Evolutionary conservation across 371 early-diverging fungal genomes (phyloP).

Genomic region (Mucor mucedo): DNA sequence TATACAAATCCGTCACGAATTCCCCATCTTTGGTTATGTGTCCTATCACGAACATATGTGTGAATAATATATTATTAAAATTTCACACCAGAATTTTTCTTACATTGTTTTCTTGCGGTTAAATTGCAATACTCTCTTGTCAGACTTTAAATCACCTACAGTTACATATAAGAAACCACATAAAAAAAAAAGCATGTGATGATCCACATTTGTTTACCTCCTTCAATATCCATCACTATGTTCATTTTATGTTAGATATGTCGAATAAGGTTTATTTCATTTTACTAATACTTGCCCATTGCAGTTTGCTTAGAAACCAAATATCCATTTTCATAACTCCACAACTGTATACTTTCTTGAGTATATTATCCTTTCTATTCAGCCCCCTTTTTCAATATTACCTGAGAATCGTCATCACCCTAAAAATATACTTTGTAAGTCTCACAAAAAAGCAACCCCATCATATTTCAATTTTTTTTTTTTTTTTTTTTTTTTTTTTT

Average conservation of each 20-base stretch:
- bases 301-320: slow-evolving; percentile 39
- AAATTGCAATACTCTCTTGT: slow-evolving; percentile 36
- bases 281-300: slow-evolving; percentile 30
- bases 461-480: neutral
- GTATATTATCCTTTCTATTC: neutral
- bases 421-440: neutral
- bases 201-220: slow-evolving; percentile 29
- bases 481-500: neutral
- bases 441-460: neutral
- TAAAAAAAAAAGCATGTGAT: slow-evolving; percentile 4
- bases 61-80: neutral
- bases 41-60: slow-evolving; percentile 21
- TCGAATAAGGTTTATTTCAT: neutral
- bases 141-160: slow-evolving; percentile 42
- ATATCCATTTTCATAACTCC: slow-evolving; percentile 39
- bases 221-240: slow-evolving; percentile 45
- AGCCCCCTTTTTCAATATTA: neutral
- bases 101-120: slow-evolving; percentile 51
- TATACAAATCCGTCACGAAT: slow-evolving; percentile 49
- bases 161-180: neutral
- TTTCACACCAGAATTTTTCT: neutral
- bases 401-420: slow-evolving; percentile 11
- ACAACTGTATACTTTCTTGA: slow-evolving; percentile 25
- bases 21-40: slow-evolving; percentile 54
- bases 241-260: neutral